Conservation (phyloP, 768 basidiomycete species). For the Peribolospora baueri region DNA sequence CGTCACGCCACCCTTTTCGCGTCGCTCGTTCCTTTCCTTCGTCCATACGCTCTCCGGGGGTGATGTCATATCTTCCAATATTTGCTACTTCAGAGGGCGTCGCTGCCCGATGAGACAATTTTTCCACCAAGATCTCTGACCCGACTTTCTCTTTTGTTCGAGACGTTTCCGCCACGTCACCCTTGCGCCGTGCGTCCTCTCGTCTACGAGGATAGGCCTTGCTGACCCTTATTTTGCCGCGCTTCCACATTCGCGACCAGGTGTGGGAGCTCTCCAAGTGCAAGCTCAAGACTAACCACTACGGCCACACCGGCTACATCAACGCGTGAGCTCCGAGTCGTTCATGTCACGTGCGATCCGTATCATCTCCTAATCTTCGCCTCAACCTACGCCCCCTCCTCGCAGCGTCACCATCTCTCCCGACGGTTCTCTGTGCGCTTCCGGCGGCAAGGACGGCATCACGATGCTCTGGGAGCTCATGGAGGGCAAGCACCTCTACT, state of each 20-base stretch:
- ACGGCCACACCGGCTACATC: slow-evolving; percentile 97
- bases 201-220: neutral
- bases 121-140: slow-evolving; percentile 65
- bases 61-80: slow-evolving; percentile 35
- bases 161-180: neutral
- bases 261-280: slow-evolving; percentile 99
- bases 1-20: neutral
- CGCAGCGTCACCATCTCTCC: slow-evolving; percentile 85
- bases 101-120: slow-evolving; percentile 10
- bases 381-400: too few relatives aligned
- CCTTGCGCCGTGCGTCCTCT: neutral
- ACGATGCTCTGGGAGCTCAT: slow-evolving; percentile 92
- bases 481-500: slow-evolving; percentile 99
- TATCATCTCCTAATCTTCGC: too few relatives aligned
- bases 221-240: slow-evolving; percentile 7
- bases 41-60: slow-evolving; percentile 5
- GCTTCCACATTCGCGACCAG: slow-evolving; percentile 23
- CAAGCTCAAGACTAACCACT: slow-evolving; percentile 99
- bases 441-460: slow-evolving; percentile 97
- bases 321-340: slow-evolving; percentile 21
- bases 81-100: slow-evolving; percentile 66
- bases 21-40: slow-evolving; percentile 1
- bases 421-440: slow-evolving; percentile 93
- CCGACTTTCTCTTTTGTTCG: neutral
- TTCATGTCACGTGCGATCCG: too few relatives aligned